Evolutionary conservation across 2,329 filamentous ascomycete genomes (phyloP).

Genomic region (Trichocomaceae sp.): DNA sequence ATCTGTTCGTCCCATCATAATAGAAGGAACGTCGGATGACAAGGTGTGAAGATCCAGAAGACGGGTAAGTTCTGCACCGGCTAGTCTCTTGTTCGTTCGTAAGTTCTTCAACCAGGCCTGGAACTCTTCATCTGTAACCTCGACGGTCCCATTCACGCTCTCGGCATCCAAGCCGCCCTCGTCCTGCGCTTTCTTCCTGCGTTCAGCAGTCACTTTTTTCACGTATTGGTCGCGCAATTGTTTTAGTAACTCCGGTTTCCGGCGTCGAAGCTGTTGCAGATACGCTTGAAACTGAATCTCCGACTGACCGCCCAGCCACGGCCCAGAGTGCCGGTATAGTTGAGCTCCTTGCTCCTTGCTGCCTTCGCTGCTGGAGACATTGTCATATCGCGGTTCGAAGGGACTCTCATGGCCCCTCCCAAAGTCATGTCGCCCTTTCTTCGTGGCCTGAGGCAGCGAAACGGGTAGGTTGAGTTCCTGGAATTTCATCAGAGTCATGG

Average conservation of each 20-base stretch:
- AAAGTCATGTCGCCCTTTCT: neutral
- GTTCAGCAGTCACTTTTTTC: slow-evolving; percentile 29
- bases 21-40: slow-evolving; percentile 31
- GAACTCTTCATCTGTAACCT: slow-evolving; percentile 42
- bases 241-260: slow-evolving; percentile 34
- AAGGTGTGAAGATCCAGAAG: slow-evolving; percentile 51
- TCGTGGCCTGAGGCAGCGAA: slow-evolving; percentile 38
- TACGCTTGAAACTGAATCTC: slow-evolving; percentile 51
- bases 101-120: slow-evolving; percentile 41
- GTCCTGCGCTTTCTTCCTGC: slow-evolving; percentile 35
- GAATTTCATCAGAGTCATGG: slow-evolving; percentile 75
- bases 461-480: slow-evolving; percentile 73
- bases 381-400: slow-evolving; percentile 40
- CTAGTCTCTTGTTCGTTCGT: slow-evolving; percentile 36
- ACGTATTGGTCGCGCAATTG: slow-evolving; percentile 31
- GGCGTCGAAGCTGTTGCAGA: slow-evolving; percentile 39
- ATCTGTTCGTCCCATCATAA: slow-evolving; percentile 25
- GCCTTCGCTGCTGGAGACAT: slow-evolving; percentile 35
- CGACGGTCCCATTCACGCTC: slow-evolving; percentile 19
- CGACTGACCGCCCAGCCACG: slow-evolving; percentile 52
- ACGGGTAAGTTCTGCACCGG: slow-evolving; percentile 48
- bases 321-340: slow-evolving; percentile 54
- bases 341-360: slow-evolving; percentile 27
- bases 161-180: slow-evolving; percentile 31
- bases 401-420: slow-evolving; percentile 28